Evolutionary conservation across 1,284 basidiomycete genomes (phyloP).

Genomic region (Ustilago shanxiensis): DNA sequence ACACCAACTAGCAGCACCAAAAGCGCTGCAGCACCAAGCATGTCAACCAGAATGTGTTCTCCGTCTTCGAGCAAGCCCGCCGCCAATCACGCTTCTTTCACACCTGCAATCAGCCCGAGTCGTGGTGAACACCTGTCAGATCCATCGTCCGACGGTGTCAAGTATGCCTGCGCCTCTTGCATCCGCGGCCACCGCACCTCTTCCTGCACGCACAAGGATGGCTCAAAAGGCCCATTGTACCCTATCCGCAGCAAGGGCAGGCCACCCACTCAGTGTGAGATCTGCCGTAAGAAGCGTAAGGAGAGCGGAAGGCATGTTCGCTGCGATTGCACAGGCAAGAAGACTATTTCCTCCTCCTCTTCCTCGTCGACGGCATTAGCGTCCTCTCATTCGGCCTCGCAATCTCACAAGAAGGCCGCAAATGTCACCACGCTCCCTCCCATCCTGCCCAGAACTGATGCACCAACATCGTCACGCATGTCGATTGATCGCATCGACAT

Average conservation of each 20-base stretch:
- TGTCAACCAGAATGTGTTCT: slow-evolving; percentile 17
- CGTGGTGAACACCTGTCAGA: slow-evolving; percentile 13
- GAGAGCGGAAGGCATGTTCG: slow-evolving; percentile 57
- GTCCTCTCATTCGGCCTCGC: not conserved
- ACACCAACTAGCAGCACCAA: slow-evolving; percentile 8
- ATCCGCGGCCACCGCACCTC: slow-evolving; percentile 65
- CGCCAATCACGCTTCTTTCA: not conserved
- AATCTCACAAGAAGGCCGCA: slow-evolving; percentile 4
- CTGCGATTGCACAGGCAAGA: slow-evolving; percentile 50
- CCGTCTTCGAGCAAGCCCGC: not conserved
- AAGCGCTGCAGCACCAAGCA: slow-evolving; percentile 11
- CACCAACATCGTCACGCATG: not conserved
- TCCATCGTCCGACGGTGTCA: slow-evolving; percentile 26
- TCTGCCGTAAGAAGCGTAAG: slow-evolving; percentile 57
- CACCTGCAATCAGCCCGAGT: slow-evolving; percentile 12
- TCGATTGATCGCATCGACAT: not conserved
- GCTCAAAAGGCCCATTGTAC: slow-evolving; percentile 59
- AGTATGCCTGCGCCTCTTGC: slow-evolving; percentile 64
- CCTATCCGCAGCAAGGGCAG: slow-evolving; percentile 61
- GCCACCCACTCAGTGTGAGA: slow-evolving; percentile 60
- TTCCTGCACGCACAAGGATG: slow-evolving; percentile 63
- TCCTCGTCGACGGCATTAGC: not conserved
- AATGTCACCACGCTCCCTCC: slow-evolving; percentile 6
- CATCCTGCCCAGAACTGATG: slow-evolving; percentile 10
- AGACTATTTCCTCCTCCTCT: slow-evolving; percentile 12